A percentile compares a stretch with the other conserved stretches of the same genome.
These are phyloP conservation scores for Populus alba DNA, from an alignment of 345 rosid genomes.

Conservation along the genomic window DNA sequence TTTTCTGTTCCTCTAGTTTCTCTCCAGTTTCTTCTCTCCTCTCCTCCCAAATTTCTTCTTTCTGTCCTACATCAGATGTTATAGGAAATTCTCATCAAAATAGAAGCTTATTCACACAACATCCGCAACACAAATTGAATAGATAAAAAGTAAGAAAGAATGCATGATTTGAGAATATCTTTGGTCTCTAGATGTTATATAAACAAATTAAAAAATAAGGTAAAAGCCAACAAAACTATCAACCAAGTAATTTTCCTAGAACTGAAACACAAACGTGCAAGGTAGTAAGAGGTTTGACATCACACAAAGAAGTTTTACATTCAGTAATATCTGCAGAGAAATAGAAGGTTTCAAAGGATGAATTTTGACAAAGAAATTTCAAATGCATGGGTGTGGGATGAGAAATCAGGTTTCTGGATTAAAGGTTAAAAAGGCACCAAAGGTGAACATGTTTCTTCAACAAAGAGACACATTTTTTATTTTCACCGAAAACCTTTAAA, in stretches of 20 bases:
- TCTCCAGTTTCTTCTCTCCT: neutral
- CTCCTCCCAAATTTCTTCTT: neutral
- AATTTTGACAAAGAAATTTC: neutral
- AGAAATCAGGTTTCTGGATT: neutral
- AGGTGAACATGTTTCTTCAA: neutral
- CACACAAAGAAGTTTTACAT: neutral
- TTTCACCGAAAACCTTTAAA: neutral
- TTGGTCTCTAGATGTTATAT: neutral
- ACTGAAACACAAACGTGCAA: neutral
- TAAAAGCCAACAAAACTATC: neutral
- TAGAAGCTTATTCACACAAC: neutral
- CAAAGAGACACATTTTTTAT: neutral
- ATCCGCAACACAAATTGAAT: neutral
- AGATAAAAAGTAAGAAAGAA: neutral
- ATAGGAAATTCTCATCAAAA: neutral
- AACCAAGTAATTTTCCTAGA: neutral
- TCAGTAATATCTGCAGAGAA: neutral
- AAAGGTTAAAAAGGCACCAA: neutral
- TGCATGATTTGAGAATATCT: neutral
- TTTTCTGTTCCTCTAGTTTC: neutral
- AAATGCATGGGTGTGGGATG: neutral
- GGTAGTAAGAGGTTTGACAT: neutral
- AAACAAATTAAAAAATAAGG: neutral
- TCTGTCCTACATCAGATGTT: slow-evolving; percentile 1
- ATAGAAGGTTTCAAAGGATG: neutral